Conservation (phyloP, 2,329 filamentous ascomycete species). For the Beauveria caledonica region DNA sequence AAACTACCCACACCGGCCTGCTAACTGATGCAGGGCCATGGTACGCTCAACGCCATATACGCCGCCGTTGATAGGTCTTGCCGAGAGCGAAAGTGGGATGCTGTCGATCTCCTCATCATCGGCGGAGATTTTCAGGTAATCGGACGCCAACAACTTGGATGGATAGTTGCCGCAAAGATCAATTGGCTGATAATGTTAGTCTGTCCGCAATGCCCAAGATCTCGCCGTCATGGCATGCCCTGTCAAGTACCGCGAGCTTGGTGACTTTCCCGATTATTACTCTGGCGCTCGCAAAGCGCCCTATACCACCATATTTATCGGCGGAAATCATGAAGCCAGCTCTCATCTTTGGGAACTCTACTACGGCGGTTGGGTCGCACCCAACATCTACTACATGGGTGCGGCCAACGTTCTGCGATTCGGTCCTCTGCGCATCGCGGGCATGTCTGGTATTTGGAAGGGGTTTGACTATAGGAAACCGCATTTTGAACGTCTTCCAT, state of each 20-base stretch:
- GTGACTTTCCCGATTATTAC: slow-evolving; percentile 94
- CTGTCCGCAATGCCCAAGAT: slow-evolving; percentile 81
- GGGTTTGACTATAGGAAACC: slow-evolving; percentile 76
- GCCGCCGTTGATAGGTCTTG: slow-evolving; percentile 63
- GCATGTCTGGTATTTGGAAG: slow-evolving; percentile 92
- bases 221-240: slow-evolving; percentile 86
- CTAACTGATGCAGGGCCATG: slow-evolving; percentile 61
- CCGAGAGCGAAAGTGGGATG: slow-evolving; percentile 64
- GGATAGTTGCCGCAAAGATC: not conserved
- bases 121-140: slow-evolving; percentile 86
- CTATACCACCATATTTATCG: slow-evolving; percentile 85
- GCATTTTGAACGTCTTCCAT: slow-evolving; percentile 81
- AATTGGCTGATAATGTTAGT: slow-evolving; percentile 34
- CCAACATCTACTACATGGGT: slow-evolving; percentile 95
- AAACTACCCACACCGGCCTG: not conserved
- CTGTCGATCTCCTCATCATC: slow-evolving; percentile 85
- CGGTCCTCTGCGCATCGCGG: slow-evolving; percentile 79
- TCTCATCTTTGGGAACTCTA: slow-evolving; percentile 87
- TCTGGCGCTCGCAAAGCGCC: slow-evolving; percentile 68
- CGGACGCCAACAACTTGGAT: not conserved
- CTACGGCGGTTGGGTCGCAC: slow-evolving; percentile 94
- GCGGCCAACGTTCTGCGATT: slow-evolving; percentile 81
- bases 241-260: slow-evolving; percentile 75
- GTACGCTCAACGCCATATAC: slow-evolving; percentile 86
- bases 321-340: slow-evolving; percentile 91